Conservation (phyloP, 495 filamentous ascomycete species). For the Lasiosphaeria miniovina region DNA sequence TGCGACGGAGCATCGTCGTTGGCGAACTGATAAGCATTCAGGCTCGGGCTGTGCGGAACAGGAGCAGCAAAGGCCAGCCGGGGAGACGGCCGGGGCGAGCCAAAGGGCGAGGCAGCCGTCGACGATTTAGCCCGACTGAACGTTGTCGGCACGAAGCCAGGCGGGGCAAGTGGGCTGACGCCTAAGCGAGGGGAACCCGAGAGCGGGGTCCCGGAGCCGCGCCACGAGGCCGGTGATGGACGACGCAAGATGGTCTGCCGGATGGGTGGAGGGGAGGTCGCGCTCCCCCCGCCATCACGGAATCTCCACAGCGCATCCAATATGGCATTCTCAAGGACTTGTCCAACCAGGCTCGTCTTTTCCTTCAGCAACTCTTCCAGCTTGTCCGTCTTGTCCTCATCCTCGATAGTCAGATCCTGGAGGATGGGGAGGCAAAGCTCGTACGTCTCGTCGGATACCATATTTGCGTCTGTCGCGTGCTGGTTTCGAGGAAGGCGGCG, state of each 20-base stretch:
- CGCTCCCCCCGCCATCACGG: conserved; percentile 70
- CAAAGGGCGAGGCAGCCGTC: conserved; percentile 77
- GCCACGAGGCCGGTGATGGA: conserved; percentile 92
- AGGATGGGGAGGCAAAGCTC: conserved; percentile 87
- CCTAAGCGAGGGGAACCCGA: conserved; percentile 73
- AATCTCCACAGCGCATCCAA: conserved; percentile 91
- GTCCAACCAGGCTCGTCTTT: conserved; percentile 72
- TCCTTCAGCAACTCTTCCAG: conserved; percentile 80
- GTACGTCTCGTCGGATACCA: conserved; percentile 91
- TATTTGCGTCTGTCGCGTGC: conserved; percentile 35
- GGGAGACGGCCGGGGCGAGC: conserved; percentile 90
- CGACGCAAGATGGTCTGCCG: conserved; percentile 87
- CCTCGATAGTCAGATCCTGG: conserved; percentile 75
- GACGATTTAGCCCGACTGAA: conserved; percentile 72
- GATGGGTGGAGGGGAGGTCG: conserved; percentile 72
- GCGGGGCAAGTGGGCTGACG: conserved; percentile 75
- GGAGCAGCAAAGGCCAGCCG: conserved; percentile 87
- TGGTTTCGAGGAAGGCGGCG: background rate
- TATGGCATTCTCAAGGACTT: conserved; percentile 81
- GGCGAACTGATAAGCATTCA: conserved; percentile 91
- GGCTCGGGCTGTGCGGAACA: conserved; percentile 86
- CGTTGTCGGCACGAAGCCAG: conserved; percentile 73
- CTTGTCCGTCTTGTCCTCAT: conserved; percentile 94
- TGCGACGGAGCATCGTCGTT: conserved; percentile 67
- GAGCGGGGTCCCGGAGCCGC: conserved; percentile 71